Conservation (phyloP, 164 flowering plant species). For the Macadamia tetraphylla region DNA sequence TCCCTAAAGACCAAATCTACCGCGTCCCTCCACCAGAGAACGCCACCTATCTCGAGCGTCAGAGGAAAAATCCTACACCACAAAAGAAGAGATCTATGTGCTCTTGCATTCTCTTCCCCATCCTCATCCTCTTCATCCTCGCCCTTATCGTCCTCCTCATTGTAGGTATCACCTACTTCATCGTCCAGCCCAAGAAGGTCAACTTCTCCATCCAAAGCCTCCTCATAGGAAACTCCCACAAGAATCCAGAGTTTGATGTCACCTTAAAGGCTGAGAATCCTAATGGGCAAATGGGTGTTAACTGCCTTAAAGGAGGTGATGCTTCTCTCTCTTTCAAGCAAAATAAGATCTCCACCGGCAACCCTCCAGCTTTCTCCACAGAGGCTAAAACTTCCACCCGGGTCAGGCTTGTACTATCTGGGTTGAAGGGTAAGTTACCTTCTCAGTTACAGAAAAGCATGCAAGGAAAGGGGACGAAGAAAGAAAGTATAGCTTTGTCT, state of each 20-base stretch:
- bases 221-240: neutral
- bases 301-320: constrained; percentile 29
- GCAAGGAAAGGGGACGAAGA: constrained; percentile 7
- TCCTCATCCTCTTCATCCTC: constrained; percentile 14
- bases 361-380: constrained; percentile 16
- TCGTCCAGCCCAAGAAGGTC: constrained; percentile 26
- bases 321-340: constrained; percentile 24
- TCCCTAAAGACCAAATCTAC: constrained; percentile 67
- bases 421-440: constrained; percentile 21
- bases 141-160: constrained; percentile 17
- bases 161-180: constrained; percentile 6
- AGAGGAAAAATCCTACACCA: constrained; percentile 8
- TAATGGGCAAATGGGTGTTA: constrained; percentile 18
- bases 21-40: constrained; percentile 70
- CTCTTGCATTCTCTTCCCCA: constrained; percentile 8
- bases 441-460: constrained; percentile 28
- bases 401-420: constrained; percentile 15
- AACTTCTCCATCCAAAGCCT: constrained; percentile 24
- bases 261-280: constrained; percentile 24
- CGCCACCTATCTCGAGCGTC: constrained; percentile 36
- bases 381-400: constrained; percentile 2
- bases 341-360: constrained; percentile 30
- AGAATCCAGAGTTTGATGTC: constrained; percentile 16
- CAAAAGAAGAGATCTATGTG: constrained; percentile 1
- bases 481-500: constrained; percentile 8